Percentiles rank a stretch among this genome's conserved stretches.
phyloP scores from a whole-genome alignment of 768 basidiomycete species.

The Lactarius quietus region DNA sequence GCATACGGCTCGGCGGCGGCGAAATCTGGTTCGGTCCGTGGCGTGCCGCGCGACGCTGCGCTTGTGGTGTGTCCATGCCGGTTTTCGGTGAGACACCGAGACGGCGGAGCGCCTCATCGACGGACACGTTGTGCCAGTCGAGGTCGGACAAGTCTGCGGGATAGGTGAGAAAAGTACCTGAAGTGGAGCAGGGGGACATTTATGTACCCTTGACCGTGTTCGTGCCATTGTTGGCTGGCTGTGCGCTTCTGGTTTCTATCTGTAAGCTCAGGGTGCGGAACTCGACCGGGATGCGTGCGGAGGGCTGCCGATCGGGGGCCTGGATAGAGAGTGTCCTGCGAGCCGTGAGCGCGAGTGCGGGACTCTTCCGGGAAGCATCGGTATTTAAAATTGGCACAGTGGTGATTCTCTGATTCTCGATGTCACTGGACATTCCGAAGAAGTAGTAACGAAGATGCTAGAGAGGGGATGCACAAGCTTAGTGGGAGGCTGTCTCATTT shows the following conservation, averaged over 20 bases:
- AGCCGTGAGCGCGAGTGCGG: neutral
- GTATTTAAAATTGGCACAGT: neutral
- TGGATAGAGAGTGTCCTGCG: constrained; percentile 16
- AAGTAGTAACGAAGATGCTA: neutral
- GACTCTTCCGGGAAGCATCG: neutral
- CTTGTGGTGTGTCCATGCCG: constrained; percentile 50
- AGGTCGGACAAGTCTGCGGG: constrained; percentile 16
- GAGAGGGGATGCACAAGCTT: neutral
- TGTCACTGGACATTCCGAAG: constrained; percentile 8
- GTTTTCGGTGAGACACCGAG: constrained; percentile 42
- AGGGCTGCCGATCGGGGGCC: constrained; percentile 3
- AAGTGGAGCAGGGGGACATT: neutral
- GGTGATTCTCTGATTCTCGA: constrained; percentile 16
- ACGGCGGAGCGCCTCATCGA: constrained; percentile 23
- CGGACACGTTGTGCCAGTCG: constrained; percentile 22
- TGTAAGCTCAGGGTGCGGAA: constrained; percentile 26
- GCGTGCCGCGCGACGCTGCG: constrained; percentile 40
- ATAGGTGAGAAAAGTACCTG: neutral
- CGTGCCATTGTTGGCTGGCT: neutral
- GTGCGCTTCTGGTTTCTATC: neutral
- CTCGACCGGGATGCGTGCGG: constrained; percentile 23
- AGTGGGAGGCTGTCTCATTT: too few relatives aligned
- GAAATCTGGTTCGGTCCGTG: constrained; percentile 51
- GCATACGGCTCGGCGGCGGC: constrained; percentile 44
- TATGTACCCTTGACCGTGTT: constrained; percentile 9